phyloP scores from a whole-genome alignment of 441 rosid species.

The Manihot esculenta region DNA sequence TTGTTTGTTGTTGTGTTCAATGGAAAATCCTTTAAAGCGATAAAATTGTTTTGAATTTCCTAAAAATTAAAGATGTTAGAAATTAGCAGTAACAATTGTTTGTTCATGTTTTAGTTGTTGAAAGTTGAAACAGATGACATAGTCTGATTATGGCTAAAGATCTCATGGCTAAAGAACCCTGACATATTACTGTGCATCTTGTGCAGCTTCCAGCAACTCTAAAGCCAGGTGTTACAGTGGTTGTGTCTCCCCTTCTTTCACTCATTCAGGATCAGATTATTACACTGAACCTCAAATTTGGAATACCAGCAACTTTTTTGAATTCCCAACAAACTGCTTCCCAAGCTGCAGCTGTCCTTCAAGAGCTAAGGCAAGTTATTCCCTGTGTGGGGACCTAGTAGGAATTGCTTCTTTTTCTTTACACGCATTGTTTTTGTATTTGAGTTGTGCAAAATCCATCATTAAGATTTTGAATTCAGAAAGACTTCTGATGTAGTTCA shows the following conservation, averaged over 20 bases:
- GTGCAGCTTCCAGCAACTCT: slow-evolving; percentile 89
- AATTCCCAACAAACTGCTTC: slow-evolving; percentile 88
- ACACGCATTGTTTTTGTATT: not conserved
- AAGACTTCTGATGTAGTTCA: not conserved
- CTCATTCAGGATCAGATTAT: slow-evolving; percentile 94
- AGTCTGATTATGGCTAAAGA: slow-evolving; percentile 1
- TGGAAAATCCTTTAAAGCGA: not conserved
- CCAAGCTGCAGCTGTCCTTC: slow-evolving; percentile 75
- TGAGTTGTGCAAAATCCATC: not conserved
- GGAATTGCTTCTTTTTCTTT: slow-evolving; percentile 7
- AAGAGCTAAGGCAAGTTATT: slow-evolving; percentile 71
- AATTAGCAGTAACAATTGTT: not conserved
- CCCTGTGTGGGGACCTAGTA: not conserved
- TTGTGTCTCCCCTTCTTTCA: slow-evolving; percentile 85
- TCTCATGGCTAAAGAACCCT: slow-evolving; percentile 1
- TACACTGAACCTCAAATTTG: slow-evolving; percentile 75
- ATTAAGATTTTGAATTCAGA: slow-evolving; percentile 11
- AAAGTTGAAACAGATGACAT: slow-evolving; percentile 10
- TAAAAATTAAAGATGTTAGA: not conserved
- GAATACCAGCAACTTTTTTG: slow-evolving; percentile 84
- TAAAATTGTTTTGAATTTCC: not conserved
- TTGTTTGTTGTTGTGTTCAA: not conserved
- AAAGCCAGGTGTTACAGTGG: slow-evolving; percentile 85
- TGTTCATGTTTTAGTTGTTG: not conserved
- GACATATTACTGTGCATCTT: slow-evolving; percentile 14